Evolutionary conservation across 1,139 yeast species (phyloP), one percentile per base, ranked within the genome.

Genomic region (Taphrina confusa): DNA sequence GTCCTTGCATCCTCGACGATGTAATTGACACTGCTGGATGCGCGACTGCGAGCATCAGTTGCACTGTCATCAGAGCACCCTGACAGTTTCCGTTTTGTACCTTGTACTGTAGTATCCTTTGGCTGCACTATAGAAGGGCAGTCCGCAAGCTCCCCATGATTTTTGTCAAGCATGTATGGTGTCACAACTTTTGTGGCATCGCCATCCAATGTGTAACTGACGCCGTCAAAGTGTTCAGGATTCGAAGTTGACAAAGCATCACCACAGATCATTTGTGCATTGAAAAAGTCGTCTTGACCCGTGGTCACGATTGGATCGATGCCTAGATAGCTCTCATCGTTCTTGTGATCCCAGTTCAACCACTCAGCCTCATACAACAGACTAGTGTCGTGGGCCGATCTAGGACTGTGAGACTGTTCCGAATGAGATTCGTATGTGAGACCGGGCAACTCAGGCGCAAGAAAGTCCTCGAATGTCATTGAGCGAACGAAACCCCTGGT

Each of bases 401-500:
- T 22, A 8, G 52, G 52, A 47, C 52, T 47, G 20, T 47, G 52
- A 18, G 52, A 47, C 14, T 33, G 28, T 34, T 47, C 52, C n/a
- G 52, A 47, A 22, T 33, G 52, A 12, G 52, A 20, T 20, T 47
- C 52, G 30, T 47, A 47, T 20, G 23, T 33, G 12, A 47, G 52
- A 8, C 52, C 42, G 6, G 52, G 52, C 6, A 28, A 5, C 14
- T 12, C 14, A 12, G 52, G 36, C 2, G 14, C 30, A 8, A 47
- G 52, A 47, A 20, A 47, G 23, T 47, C 52, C 2, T 47, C 52
- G 36, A 47, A 42, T 12, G 47, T 6, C 31, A 23, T 23, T 23
- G 42, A 16, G 22, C 20, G n/a, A n/a, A n/a, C n/a, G n/a, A n/a
- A n/a, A n/a, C n/a, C n/a, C n/a, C n/a, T n/a, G n/a, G n/a, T n/a